A percentile compares a stretch with the other conserved stretches of the same genome.
Conservation (phyloP, 129 eudicot species). For the Saposhnikovia divaricata region DNA sequence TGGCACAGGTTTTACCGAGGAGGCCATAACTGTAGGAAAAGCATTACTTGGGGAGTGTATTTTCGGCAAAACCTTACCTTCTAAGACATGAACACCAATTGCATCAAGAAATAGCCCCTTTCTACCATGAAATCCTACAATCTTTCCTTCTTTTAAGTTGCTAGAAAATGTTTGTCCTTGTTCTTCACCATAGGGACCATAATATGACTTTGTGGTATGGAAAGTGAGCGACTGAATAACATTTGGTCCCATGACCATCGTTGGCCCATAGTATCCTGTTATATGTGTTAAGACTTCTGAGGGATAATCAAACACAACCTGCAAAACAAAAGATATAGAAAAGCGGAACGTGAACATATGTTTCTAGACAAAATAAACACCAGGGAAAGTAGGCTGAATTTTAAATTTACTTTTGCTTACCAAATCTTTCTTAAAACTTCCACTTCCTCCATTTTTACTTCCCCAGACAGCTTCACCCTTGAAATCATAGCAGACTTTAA, state of each 20-base stretch:
- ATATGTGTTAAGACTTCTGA: constrained; percentile 44
- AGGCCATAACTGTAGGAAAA: constrained; percentile 4
- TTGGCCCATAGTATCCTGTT: constrained; percentile 43
- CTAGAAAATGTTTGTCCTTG: constrained; percentile 38
- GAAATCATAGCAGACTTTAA: constrained; percentile 33
- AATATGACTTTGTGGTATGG: constrained; percentile 41
- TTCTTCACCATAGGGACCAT: constrained; percentile 65
- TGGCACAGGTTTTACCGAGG: constrained; percentile 8
- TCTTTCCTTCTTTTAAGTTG: constrained; percentile 33
- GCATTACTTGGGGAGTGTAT: background rate
- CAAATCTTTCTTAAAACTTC: constrained; percentile 38
- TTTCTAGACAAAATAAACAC: background rate
- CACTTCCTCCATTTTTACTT: constrained; percentile 48
- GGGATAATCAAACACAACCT: constrained; percentile 41
- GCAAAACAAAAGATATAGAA: constrained; percentile 5
- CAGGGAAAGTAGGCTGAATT: background rate
- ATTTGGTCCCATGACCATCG: constrained; percentile 39
- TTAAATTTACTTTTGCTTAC: constrained; percentile 13
- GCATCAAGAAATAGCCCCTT: constrained; percentile 50
- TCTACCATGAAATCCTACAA: constrained; percentile 64
- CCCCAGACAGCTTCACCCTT: constrained; percentile 48
- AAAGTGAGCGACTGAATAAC: constrained; percentile 49
- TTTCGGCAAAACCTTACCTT: constrained; percentile 31
- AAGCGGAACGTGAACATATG: background rate
- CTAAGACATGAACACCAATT: constrained; percentile 45